phyloP scores from a whole-genome alignment of 2,329 filamentous ascomycete genomes.

The Penicillium sp. region DNA sequence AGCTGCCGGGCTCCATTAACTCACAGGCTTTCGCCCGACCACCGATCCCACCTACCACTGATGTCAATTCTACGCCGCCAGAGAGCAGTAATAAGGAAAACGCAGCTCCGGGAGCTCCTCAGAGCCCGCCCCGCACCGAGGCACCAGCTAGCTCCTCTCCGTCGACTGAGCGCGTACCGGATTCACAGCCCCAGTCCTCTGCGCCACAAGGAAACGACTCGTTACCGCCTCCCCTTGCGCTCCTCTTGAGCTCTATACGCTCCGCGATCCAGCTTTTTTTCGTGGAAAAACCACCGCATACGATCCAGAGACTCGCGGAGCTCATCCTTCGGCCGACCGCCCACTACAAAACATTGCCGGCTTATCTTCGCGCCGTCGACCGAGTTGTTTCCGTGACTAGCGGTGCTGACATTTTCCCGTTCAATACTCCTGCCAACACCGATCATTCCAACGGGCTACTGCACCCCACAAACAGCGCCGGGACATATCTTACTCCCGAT shows the following conservation, averaged over 20 bases:
- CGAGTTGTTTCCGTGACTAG: slow-evolving; percentile 89
- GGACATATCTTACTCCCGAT: slow-evolving; percentile 35
- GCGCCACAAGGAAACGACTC: slow-evolving; percentile 44
- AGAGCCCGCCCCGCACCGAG: slow-evolving; percentile 38
- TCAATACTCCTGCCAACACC: slow-evolving; percentile 48
- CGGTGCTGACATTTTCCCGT: slow-evolving; percentile 74
- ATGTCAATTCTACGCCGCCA: slow-evolving; percentile 26
- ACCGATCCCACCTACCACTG: slow-evolving; percentile 28
- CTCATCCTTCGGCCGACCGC: slow-evolving; percentile 72
- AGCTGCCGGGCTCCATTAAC: slow-evolving; percentile 35
- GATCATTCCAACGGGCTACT: slow-evolving; percentile 57
- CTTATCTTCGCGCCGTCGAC: slow-evolving; percentile 88
- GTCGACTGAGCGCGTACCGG: slow-evolving; percentile 42
- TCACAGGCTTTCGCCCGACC: slow-evolving; percentile 24
- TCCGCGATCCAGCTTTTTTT: slow-evolving; percentile 67
- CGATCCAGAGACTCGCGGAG: slow-evolving; percentile 87
- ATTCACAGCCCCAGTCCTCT: slow-evolving; percentile 45
- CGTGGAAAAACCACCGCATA: slow-evolving; percentile 76
- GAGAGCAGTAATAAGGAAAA: slow-evolving; percentile 43
- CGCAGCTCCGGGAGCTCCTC: slow-evolving; percentile 30
- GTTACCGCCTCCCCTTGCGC: slow-evolving; percentile 64
- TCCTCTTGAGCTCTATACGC: slow-evolving; percentile 62
- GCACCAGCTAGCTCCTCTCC: slow-evolving; percentile 34
- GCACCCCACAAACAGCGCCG: slow-evolving; percentile 28
- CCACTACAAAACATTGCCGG: slow-evolving; percentile 78